Evolutionary conservation across 805 yeast genomes (phyloP).

Genomic region (Candida manassasensis): DNA sequence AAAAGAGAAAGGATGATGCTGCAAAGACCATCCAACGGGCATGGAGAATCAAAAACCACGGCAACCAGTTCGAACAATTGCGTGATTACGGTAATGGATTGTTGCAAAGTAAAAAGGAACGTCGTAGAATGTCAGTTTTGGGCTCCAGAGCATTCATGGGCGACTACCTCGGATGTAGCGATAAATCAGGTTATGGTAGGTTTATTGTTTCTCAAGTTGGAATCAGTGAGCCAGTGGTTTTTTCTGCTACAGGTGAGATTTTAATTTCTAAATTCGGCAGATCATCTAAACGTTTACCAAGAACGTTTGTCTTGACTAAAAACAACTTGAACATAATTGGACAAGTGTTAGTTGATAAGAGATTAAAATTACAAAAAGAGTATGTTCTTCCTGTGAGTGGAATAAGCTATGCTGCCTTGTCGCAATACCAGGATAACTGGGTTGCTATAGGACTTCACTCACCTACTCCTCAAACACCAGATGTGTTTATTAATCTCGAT

Average conservation of each 20-base stretch:
- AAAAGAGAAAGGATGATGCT: slow-evolving; percentile 77
- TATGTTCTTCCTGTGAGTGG: slow-evolving; percentile 53
- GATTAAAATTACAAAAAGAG: slow-evolving; percentile 57
- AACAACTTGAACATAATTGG: slow-evolving; percentile 63
- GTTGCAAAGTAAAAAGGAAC: slow-evolving; percentile 73
- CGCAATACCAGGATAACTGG: slow-evolving; percentile 90
- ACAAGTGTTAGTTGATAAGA: slow-evolving; percentile 61
- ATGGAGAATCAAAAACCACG: slow-evolving; percentile 76
- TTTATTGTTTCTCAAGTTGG: slow-evolving; percentile 68
- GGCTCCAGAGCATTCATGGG: slow-evolving; percentile 91
- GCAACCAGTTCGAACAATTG: slow-evolving; percentile 76
- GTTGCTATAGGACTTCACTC: slow-evolving; percentile 55
- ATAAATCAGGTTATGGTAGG: slow-evolving; percentile 63
- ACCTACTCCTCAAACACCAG: slow-evolving; percentile 57
- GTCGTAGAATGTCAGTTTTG: slow-evolving; percentile 80
- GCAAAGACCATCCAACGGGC: slow-evolving; percentile 77
- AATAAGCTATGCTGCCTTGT: slow-evolving; percentile 61
- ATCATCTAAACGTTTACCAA: slow-evolving; percentile 73
- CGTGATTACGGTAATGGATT: slow-evolving; percentile 79
- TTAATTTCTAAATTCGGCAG: slow-evolving; percentile 86
- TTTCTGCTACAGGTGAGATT: slow-evolving; percentile 78
- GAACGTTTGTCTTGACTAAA: slow-evolving; percentile 67
- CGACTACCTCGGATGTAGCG: slow-evolving; percentile 87
- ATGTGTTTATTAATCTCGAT: slow-evolving; percentile 70
- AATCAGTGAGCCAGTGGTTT: slow-evolving; percentile 63